These are phyloP conservation scores for Blepharisma japonicum DNA, from an alignment of 73 alveolate genomes.

Conservation along the genomic window DNA sequence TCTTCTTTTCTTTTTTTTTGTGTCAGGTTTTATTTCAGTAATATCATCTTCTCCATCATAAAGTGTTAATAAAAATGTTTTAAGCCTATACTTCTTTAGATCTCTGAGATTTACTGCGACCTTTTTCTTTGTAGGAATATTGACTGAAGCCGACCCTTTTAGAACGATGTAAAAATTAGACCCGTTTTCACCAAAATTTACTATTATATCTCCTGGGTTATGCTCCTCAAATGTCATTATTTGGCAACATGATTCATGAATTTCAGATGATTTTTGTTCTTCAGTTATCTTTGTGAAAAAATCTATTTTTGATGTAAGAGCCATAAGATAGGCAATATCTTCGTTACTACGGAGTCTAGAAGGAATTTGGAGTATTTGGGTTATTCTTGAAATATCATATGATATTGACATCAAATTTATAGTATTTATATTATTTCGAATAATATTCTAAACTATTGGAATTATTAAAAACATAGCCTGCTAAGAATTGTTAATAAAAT, in stretches of 20 bases:
- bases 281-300: too few relatives aligned
- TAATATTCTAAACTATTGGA: too few relatives aligned
- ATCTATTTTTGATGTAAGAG: not conserved
- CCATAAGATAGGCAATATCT: not conserved
- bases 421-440: too few relatives aligned
- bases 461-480: too few relatives aligned
- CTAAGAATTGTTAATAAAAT: too few relatives aligned
- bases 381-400: not conserved
- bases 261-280: too few relatives aligned
- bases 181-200: not conserved
- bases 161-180: not conserved
- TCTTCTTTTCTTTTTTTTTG: too few relatives aligned
- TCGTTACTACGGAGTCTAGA: not conserved
- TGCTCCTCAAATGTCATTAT: not conserved
- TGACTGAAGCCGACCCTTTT: not conserved
- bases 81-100: not conserved
- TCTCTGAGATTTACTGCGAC: not conserved
- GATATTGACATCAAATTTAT: too few relatives aligned
- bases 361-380: not conserved
- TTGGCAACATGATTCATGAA: not conserved
- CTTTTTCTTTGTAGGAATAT: not conserved
- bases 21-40: too few relatives aligned
- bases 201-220: not conserved
- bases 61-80: not conserved
- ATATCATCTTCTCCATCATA: too few relatives aligned